Evolutionary conservation across 176 grass and related monocot species (phyloP), one percentile per base, ranked within the genome.

Genomic region (Pharus latifolius): DNA sequence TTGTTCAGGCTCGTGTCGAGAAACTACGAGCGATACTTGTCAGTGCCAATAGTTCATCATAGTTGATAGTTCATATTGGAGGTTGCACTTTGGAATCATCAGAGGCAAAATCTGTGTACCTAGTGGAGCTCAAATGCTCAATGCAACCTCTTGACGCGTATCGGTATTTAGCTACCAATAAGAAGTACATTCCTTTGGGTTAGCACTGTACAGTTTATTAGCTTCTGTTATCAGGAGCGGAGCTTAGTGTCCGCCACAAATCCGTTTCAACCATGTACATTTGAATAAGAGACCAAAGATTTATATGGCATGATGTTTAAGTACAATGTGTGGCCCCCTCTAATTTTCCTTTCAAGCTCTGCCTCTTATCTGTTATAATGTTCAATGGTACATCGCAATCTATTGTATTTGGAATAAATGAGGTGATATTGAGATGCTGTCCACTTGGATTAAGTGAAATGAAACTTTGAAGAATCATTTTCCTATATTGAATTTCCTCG

Each of bases 11-110:
- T 24, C 87, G 87, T 3, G 44, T 94, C 10, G 71, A 85, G 61
- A 94, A 85, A 69, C 75, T 99, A 13, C 75, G 76, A 42, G 72
- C 86, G 56, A 88, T 88, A 61, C 56, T 91, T 80, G 65, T 74
- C 35, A 30, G 34, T 66, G 60, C 26, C 54, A 75, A 58, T 48
- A 18, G 23, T 65, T 76, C 68, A 32, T 65, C 34, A 23, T 86
- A 65, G 68, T 63, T 49, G 32, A 7, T 88, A 79, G 69, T 52
- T 74, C n/a, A 20, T 45, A 41, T 65, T 53, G 23, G 24, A 79
- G 56, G 23, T 25, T 32, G 13, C 35, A 49, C 4, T 74, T 42
- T 13, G 6, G 48, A 37, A 67, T 60, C 13, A 40, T 20, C 22
- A 45, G 7, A 67, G 45, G n/a, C 50, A 63, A 87, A 23, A 72